Percentiles rank a stretch among this genome's conserved stretches.
These are phyloP conservation scores for Myriosclerotinia scirpicola DNA, from an alignment of 2,329 filamentous ascomycete species.

Conservation along the genomic window DNA sequence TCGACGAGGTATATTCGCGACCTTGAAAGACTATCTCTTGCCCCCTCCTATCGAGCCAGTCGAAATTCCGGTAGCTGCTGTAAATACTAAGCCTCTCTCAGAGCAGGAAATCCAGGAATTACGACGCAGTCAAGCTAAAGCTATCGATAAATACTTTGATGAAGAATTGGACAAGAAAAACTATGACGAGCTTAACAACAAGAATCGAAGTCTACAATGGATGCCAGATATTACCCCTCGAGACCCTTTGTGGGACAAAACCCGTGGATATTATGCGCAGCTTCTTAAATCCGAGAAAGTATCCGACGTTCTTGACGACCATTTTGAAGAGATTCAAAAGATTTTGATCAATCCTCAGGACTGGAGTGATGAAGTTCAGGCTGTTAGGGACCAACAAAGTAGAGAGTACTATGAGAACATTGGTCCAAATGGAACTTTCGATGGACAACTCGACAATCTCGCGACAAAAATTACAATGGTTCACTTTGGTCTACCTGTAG, in stretches of 20 bases:
- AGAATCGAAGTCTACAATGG: conserved; percentile 19
- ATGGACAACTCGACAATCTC: conserved; percentile 32
- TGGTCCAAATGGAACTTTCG: conserved; percentile 8
- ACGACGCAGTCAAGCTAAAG: conserved; percentile 17
- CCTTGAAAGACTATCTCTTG: conserved; percentile 10
- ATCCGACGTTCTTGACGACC: conserved; percentile 7
- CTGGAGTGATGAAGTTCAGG: conserved; percentile 15
- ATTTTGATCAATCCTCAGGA: conserved; percentile 10
- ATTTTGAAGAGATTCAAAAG: conserved; percentile 19
- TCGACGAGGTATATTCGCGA: not conserved
- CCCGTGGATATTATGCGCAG: conserved; percentile 5
- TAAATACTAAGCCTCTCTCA: not conserved
- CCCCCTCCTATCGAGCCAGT: conserved; percentile 4
- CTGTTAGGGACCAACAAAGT: conserved; percentile 2
- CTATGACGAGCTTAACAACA: conserved; percentile 10
- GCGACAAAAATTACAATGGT: conserved; percentile 39
- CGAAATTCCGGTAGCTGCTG: not conserved
- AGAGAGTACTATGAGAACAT: conserved; percentile 18
- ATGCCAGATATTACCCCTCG: conserved; percentile 5
- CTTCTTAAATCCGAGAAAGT: conserved; percentile 3
- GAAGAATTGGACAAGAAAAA: conserved; percentile 19
- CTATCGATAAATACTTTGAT: conserved; percentile 23
- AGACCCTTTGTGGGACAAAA: conserved; percentile 2
- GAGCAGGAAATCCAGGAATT: conserved; percentile 6
- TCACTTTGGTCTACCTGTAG: conserved; percentile 39